Evolutionary conservation across 2,329 filamentous ascomycete genomes (phyloP), one percentile per base, ranked within the genome.

Genomic region (Cytospora chrysosperma): DNA sequence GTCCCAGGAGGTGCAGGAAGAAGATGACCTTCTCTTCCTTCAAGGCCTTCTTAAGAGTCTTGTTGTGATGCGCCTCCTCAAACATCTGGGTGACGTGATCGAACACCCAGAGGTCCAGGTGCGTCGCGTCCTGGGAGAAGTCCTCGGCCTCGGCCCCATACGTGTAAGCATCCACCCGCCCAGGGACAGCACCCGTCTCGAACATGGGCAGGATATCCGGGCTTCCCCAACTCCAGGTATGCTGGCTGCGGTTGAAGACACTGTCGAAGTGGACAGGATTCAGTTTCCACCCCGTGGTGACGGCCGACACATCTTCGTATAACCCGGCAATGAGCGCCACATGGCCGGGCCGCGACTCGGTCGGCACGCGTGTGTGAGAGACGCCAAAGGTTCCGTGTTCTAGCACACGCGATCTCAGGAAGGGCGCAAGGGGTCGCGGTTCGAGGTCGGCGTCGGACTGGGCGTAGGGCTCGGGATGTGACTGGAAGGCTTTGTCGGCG

Each of bases 141-240:
- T 99, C 94, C 77, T 99, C 95, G 37, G 88, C 86, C 67, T 97
- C 93, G 43, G 90, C 83, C 12, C 84, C 86, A 73, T 99, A 99
- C 64, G 84, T 91, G 68, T 89, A 89, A n/a, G 92, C 89, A 75
- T 97, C 91, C 1, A 99, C 91, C 67, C 90, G 84, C 9, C 94
- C 93, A 0, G 91, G 90, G 12, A 91, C 87, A 27, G 95, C 94
- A n/a, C 95, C 95, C 63, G 93, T 85, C 73, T 96, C 88, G 74
- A 99, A 99, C 95, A 99, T 99, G 61, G 91, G 91, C 68, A 99
- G 78, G 71, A 99, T 99, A 76, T 99, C 95, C 1, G 95, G 95
- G 72, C 93, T 97, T 2, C 95, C 95, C 95, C 95, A 99, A 75
- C 93, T 97, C 95, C 95, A 99, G 9, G 96, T 99, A 77, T 99